Percentiles rank a stretch among this genome's conserved stretches.
Evolutionary conservation across 371 early-diverging fungal species (phyloP).

Genomic region (Chytridium lagenaria): DNA sequence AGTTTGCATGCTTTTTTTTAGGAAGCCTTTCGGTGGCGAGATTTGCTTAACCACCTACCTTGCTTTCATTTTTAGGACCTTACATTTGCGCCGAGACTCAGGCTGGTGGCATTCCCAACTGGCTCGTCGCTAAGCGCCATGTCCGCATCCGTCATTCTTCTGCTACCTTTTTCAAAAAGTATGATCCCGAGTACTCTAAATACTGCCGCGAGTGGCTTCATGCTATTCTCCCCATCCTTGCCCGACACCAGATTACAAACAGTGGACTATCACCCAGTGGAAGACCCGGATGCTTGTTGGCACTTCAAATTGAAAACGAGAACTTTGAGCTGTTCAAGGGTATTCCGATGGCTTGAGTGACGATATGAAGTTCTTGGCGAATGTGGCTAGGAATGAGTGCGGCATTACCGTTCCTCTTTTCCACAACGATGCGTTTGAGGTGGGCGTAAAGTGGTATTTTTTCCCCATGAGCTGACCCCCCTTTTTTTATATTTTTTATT

Average conservation of each 20-base stretch:
- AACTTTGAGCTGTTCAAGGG: constrained; percentile 68
- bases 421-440: constrained; percentile 82
- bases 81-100: constrained; percentile 90
- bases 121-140: constrained; percentile 80
- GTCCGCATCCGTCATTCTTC: constrained; percentile 77
- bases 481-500: neutral
- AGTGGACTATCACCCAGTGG: constrained; percentile 37
- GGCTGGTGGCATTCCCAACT: constrained; percentile 84
- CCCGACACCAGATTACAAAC: constrained; percentile 79
- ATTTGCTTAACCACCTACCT: neutral
- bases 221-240: constrained; percentile 76
- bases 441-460: constrained; percentile 14
- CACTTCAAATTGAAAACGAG: constrained; percentile 85
- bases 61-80: constrained; percentile 53
- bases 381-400: constrained; percentile 72
- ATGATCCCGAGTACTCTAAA: constrained; percentile 70
- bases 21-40: neutral
- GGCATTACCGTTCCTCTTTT: constrained; percentile 82
- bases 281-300: constrained; percentile 71
- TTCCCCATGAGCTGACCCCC: neutral
- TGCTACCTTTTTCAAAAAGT: constrained; percentile 70
- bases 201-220: constrained; percentile 74
- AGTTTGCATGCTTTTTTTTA: neutral
- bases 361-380: constrained; percentile 80
- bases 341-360: constrained; percentile 74